Percentiles rank a stretch among this genome's conserved stretches.
phyloP scores from a whole-genome alignment of 805 yeast genomes.

The Kockiozyma suomiensis region DNA sequence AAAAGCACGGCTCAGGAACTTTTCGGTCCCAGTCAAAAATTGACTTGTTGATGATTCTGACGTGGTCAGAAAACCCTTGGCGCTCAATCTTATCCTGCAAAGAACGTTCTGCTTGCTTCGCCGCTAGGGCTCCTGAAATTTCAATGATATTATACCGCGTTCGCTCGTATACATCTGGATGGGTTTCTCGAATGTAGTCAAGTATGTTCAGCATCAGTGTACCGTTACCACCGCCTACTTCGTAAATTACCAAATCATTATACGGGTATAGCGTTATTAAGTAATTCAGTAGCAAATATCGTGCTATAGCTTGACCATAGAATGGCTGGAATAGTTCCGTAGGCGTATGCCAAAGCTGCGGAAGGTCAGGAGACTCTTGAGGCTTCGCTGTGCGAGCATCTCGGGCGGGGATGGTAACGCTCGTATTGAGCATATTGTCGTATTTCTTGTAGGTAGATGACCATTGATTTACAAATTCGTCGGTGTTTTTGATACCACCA shows the following conservation, averaged over 20 bases:
- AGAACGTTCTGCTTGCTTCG: conserved; percentile 51
- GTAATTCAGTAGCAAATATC: conserved; percentile 72
- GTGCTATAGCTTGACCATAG: conserved; percentile 84
- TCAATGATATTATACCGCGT: conserved; percentile 74
- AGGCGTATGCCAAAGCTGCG: conserved; percentile 87
- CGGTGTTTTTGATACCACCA: conserved; percentile 58
- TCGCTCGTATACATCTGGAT: conserved; percentile 72
- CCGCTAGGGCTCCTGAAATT: conserved; percentile 64
- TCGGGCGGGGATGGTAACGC: conserved; percentile 8
- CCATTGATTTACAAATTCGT: conserved; percentile 74
- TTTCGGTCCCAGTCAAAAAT: conserved; percentile 70
- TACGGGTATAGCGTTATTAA: conserved; percentile 69
- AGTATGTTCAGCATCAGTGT: conserved; percentile 77
- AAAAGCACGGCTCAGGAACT: conserved; percentile 59
- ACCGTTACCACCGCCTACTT: conserved; percentile 90
- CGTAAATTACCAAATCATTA: conserved; percentile 73
- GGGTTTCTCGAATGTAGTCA: conserved; percentile 59
- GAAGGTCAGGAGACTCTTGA: conserved; percentile 18
- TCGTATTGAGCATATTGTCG: conserved; percentile 38
- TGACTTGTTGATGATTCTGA: conserved; percentile 70
- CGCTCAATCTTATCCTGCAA: conserved; percentile 42
- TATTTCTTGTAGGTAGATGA: conserved; percentile 51
- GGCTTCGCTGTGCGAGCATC: conserved; percentile 6
- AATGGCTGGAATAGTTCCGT: conserved; percentile 77
- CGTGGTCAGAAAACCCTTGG: conserved; percentile 56